Conservation (phyloP, 768 basidiomycete species). For the Favolaschia claudopus region DNA sequence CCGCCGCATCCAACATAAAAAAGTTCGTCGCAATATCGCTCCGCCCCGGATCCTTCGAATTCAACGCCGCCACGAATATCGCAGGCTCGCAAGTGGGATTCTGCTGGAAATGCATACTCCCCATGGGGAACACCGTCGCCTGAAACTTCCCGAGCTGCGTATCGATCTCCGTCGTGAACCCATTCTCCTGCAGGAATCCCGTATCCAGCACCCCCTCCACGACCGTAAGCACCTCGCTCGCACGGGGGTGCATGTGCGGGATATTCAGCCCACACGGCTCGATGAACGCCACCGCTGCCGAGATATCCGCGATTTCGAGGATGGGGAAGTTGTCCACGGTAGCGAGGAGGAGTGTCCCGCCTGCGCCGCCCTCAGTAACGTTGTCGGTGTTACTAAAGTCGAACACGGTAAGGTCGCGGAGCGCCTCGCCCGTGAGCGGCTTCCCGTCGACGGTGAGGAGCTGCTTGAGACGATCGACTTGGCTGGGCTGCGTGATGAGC, state of each 20-base stretch:
- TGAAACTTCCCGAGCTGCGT: conserved; percentile 9
- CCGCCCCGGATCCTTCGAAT: conserved; percentile 10
- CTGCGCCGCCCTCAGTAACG: neutral
- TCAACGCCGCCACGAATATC: neutral
- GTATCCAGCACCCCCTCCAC: conserved; percentile 35
- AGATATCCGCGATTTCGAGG: neutral
- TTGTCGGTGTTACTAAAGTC: conserved; percentile 9
- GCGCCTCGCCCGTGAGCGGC: conserved; percentile 4
- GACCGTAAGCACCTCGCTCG: conserved; percentile 39
- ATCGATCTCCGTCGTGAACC: conserved; percentile 10
- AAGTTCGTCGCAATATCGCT: conserved; percentile 16
- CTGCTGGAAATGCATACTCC: conserved; percentile 22
- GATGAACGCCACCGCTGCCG: neutral
- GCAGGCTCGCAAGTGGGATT: neutral
- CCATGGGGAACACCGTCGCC: neutral
- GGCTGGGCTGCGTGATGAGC: neutral
- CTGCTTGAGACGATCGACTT: conserved; percentile 17
- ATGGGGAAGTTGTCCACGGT: conserved; percentile 23
- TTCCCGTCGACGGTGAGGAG: conserved; percentile 33
- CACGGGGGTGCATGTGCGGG: conserved; percentile 44
- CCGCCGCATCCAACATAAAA: conserved; percentile 1
- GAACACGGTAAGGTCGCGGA: neutral
- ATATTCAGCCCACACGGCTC: conserved; percentile 31
- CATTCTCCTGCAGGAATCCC: neutral
- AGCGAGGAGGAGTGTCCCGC: conserved; percentile 20